Conservation (phyloP, 2,329 filamentous ascomycete species). For the Berkeleyomyces rouxiae region DNA sequence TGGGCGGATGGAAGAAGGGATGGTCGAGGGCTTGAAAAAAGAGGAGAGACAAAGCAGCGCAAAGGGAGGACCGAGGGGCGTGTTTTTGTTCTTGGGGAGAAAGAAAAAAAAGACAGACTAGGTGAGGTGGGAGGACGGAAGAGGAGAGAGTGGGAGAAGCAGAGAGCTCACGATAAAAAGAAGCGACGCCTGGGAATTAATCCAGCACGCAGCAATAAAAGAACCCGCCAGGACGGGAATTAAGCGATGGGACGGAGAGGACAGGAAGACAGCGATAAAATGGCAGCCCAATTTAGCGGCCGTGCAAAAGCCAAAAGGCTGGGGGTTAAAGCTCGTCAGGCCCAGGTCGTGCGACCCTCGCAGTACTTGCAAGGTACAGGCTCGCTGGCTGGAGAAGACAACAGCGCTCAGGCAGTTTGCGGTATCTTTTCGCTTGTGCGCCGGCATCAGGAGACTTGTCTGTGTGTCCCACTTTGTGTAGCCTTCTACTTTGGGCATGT, state of each 20-base stretch:
- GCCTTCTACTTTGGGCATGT: neutral
- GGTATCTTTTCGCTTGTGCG: slow-evolving; percentile 1
- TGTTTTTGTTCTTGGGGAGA: neutral
- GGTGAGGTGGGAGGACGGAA: neutral
- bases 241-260: neutral
- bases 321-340: neutral
- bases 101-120: neutral
- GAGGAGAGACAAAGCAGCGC: neutral
- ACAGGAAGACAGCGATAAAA: neutral
- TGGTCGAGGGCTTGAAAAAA: neutral
- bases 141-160: neutral
- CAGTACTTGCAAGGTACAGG: neutral
- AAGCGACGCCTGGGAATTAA: neutral
- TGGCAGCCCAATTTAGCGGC: neutral
- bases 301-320: neutral
- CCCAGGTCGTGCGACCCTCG: neutral
- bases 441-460: neutral
- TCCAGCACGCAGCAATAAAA: neutral
- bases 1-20: neutral
- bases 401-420: neutral
- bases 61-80: too few relatives aligned
- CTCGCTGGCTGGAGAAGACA: neutral
- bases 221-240: neutral
- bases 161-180: neutral
- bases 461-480: neutral